Conservation (phyloP, 2,329 filamentous ascomycete species). For the Albifimbria verrucaria region DNA sequence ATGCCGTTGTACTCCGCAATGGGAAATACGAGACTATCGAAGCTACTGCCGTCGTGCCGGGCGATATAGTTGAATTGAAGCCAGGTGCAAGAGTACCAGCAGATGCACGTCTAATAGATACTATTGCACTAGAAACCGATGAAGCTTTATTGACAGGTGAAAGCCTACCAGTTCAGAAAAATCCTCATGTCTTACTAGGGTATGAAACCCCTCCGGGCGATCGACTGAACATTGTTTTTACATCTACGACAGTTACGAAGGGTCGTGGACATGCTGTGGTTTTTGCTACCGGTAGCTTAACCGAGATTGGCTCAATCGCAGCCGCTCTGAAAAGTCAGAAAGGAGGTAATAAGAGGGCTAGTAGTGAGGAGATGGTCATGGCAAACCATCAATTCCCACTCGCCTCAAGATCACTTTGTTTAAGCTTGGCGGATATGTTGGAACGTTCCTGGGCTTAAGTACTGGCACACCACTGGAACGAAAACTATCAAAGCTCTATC, state of each 20-base stretch:
- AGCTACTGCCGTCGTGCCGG: slow-evolving; percentile 44
- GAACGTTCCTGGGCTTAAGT: slow-evolving; percentile 41
- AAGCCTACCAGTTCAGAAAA: slow-evolving; percentile 52
- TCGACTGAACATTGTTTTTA: slow-evolving; percentile 56
- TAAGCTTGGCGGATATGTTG: slow-evolving; percentile 10
- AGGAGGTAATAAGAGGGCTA: slow-evolving; percentile 6
- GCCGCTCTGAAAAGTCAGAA: slow-evolving; percentile 29
- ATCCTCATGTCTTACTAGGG: slow-evolving; percentile 47
- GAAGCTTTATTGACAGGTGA: slow-evolving; percentile 60
- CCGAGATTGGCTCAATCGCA: slow-evolving; percentile 58
- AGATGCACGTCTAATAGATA: slow-evolving; percentile 49
- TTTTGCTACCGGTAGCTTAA: slow-evolving; percentile 56
- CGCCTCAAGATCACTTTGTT: slow-evolving; percentile 1
- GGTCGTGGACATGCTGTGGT: slow-evolving; percentile 57
- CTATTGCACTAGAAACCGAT: slow-evolving; percentile 62
- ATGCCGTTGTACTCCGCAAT: slow-evolving; percentile 33
- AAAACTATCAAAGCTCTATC: slow-evolving; percentile 64
- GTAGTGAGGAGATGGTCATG: slow-evolving; percentile 3
- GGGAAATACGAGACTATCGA: slow-evolving; percentile 27
- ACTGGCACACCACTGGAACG: slow-evolving; percentile 67
- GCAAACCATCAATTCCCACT: neutral
- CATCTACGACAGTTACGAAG: slow-evolving; percentile 55
- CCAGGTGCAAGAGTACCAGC: slow-evolving; percentile 55
- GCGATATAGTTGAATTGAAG: slow-evolving; percentile 47
- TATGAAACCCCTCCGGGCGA: slow-evolving; percentile 49